Evolutionary conservation across 1,139 yeast species (phyloP).

Genomic region (Hyphopichia buzzinii): DNA sequence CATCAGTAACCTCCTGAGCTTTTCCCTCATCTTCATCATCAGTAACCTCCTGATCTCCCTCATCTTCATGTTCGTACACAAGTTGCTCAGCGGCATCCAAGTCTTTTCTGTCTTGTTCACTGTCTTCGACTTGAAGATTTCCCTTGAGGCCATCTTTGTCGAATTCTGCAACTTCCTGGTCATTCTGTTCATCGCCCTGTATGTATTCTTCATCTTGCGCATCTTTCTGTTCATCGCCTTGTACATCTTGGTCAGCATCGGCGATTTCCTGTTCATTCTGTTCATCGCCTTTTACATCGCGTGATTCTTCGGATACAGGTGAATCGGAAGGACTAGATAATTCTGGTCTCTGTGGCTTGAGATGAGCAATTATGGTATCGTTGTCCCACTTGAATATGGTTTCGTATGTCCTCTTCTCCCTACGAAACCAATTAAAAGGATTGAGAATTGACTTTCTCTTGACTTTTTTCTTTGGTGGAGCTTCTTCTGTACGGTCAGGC

Average conservation of each 20-base stretch:
- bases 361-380: not conserved
- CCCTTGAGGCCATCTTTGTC: not conserved
- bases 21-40: slow-evolving; percentile 1
- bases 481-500: not conserved
- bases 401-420: not conserved
- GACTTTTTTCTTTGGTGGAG: too few relatives aligned
- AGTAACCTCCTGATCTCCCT: slow-evolving; percentile 7
- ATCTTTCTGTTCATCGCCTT: too few relatives aligned
- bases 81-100: not conserved
- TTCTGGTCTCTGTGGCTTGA: not conserved
- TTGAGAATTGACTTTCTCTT: not conserved
- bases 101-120: not conserved
- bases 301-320: slow-evolving; percentile 1
- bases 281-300: not conserved
- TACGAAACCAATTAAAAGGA: slow-evolving; percentile 3
- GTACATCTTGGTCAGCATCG: not conserved
- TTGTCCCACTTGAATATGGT: not conserved
- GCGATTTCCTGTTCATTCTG: not conserved
- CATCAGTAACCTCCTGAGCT: not conserved
- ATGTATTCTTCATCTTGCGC: too few relatives aligned
- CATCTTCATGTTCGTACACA: too few relatives aligned
- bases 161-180: not conserved
- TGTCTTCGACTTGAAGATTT: not conserved
- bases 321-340: too few relatives aligned
- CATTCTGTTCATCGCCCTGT: not conserved